Conservation (phyloP, 768 basidiomycete genomes). For the Asterophora lycoperdoides region DNA sequence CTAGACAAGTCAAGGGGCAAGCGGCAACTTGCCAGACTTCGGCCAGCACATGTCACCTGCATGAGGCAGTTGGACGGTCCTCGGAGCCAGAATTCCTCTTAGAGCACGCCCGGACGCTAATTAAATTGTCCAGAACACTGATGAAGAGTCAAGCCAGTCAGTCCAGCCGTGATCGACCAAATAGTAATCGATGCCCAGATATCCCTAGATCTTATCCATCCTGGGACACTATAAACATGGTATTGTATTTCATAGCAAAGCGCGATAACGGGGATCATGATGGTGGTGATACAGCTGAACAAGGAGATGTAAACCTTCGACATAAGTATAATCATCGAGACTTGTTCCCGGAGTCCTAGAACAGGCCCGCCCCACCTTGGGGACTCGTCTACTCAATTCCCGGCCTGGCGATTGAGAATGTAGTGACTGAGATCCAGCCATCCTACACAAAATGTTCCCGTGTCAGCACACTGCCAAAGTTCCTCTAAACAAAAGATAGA, state of each 20-base stretch:
- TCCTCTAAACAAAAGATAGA: not conserved
- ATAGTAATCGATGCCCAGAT: not conserved
- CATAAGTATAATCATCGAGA: not conserved
- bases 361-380: slow-evolving; percentile 1
- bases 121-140: not conserved
- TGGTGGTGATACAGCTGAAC: slow-evolving; percentile 22
- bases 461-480: slow-evolving; percentile 7
- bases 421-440: slow-evolving; percentile 81
- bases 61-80: slow-evolving; percentile 2
- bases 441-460: slow-evolving; percentile 33
- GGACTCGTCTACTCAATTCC: slow-evolving; percentile 36
- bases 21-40: not conserved
- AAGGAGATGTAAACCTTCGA: slow-evolving; percentile 9
- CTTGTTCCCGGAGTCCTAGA: not conserved
- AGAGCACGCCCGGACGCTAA: not conserved
- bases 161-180: no score
- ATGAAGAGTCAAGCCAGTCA: not conserved
- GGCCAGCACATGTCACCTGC: slow-evolving; percentile 4
- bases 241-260: slow-evolving; percentile 21
- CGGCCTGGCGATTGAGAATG: slow-evolving; percentile 72
- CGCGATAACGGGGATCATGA: slow-evolving; percentile 20
- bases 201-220: no score
- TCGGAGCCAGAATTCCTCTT: not conserved
- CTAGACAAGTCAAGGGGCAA: not conserved
- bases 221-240: slow-evolving; percentile 9